Evolutionary conservation across 2,329 filamentous ascomycete genomes (phyloP).

Genomic region (Pyrenochaeta sp.): DNA sequence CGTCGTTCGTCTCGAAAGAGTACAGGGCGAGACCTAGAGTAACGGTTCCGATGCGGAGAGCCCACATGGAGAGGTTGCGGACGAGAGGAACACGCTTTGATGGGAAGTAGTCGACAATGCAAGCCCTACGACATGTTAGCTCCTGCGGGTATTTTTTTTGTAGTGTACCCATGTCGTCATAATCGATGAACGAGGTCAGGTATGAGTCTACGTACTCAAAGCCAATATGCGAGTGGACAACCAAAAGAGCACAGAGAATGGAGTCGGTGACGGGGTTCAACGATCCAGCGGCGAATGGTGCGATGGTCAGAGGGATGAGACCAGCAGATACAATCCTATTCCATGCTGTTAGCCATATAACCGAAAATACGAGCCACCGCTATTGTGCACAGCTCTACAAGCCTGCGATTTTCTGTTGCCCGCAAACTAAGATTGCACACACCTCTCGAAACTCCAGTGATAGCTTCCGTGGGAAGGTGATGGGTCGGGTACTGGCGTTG

Average conservation of each 20-base stretch:
- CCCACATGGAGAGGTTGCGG: constrained; percentile 76
- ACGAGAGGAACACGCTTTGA: constrained; percentile 71
- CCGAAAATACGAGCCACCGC: neutral
- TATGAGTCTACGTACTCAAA: constrained; percentile 71
- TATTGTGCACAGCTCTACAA: no score
- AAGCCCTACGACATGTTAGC: constrained; percentile 58
- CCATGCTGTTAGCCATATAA: neutral
- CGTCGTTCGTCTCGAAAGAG: constrained; percentile 99
- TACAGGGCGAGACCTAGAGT: constrained; percentile 89
- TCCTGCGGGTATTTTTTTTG: neutral
- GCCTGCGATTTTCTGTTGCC: no score
- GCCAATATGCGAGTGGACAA: constrained; percentile 95
- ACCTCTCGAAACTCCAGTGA: constrained; percentile 96
- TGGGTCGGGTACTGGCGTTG: constrained; percentile 75
- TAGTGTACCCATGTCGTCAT: neutral
- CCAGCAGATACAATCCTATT: constrained; percentile 76
- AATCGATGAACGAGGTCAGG: neutral
- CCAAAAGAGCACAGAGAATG: constrained; percentile 79
- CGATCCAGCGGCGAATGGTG: constrained; percentile 90
- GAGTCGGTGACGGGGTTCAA: constrained; percentile 91
- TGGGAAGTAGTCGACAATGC: constrained; percentile 93
- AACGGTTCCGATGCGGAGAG: constrained; percentile 79
- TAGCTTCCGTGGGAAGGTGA: constrained; percentile 89
- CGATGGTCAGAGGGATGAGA: constrained; percentile 85
- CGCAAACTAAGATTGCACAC: constrained; percentile 13